Conservation (phyloP, 2,329 filamentous ascomycete species). For the Aspergillus udagawae region DNA sequence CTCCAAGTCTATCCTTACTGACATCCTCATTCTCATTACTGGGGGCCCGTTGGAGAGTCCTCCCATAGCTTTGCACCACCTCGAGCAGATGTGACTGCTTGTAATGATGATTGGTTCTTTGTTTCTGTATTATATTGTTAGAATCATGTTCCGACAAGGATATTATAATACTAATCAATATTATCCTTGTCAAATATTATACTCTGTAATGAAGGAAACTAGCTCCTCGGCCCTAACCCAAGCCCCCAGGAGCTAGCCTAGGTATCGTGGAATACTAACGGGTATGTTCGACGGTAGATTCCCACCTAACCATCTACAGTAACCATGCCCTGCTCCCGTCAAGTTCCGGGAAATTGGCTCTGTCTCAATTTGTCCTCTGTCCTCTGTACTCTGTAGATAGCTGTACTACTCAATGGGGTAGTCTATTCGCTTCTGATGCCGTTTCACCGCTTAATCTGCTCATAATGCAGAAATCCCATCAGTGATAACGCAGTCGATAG, state of each 20-base stretch:
- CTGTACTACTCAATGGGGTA: conserved; percentile 1
- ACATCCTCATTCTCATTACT: neutral
- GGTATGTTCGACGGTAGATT: neutral
- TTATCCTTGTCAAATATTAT: neutral
- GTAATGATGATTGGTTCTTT: conserved; percentile 3
- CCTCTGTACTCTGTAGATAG: too few species aligned
- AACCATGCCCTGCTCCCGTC: conserved; percentile 16
- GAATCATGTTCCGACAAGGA: neutral
- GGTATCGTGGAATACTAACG: neutral
- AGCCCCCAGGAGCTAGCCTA: neutral
- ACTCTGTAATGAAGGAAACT: neutral
- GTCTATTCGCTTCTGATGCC: conserved; percentile 14
- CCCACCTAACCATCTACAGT: neutral
- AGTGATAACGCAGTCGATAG: conserved; percentile 16
- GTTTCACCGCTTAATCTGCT: conserved; percentile 24
- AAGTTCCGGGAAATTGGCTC: conserved; percentile 23
- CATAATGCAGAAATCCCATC: conserved; percentile 9
- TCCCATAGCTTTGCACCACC: conserved; percentile 12
- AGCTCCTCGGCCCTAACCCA: neutral
- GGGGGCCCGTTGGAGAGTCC: neutral
- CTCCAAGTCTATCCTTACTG: conserved; percentile 6
- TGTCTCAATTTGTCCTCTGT: neutral
- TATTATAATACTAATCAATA: neutral
- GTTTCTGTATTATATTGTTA: neutral
- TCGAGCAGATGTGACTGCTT: conserved; percentile 6